Evolutionary conservation across 352 stramenopile species (phyloP).

Genomic region (Globisporangium cederbergense): DNA sequence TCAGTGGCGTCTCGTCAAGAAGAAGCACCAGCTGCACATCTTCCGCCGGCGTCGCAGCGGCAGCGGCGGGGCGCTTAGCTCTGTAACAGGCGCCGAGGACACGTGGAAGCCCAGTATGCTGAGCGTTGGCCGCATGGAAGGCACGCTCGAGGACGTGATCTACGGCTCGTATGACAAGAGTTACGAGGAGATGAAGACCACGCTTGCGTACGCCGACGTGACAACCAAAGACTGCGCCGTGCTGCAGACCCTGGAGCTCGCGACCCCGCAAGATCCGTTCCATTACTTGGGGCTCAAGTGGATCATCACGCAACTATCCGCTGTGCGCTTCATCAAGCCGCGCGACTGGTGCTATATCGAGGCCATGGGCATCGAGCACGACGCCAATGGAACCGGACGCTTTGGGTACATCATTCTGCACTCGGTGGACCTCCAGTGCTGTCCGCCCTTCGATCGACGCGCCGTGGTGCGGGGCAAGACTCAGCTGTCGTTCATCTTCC

Average conservation of each 20-base stretch:
- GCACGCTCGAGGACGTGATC: slow-evolving; percentile 34
- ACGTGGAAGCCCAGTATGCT: slow-evolving; percentile 12
- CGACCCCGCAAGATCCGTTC: slow-evolving; percentile 34
- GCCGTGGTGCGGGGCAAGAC: slow-evolving; percentile 27
- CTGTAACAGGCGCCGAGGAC: slow-evolving; percentile 12
- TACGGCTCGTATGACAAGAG: slow-evolving; percentile 44
- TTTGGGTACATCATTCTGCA: slow-evolving; percentile 45
- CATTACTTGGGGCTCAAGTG: slow-evolving; percentile 56
- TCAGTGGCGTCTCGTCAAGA: slow-evolving; percentile 48
- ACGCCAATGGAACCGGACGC: slow-evolving; percentile 18
- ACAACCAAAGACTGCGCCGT: slow-evolving; percentile 34
- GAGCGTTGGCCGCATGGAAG: slow-evolving; percentile 37
- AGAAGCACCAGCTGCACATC: slow-evolving; percentile 36
- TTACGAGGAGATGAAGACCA: slow-evolving; percentile 39
- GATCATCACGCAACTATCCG: slow-evolving; percentile 35
- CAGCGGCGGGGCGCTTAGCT: slow-evolving; percentile 15
- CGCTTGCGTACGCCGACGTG: slow-evolving; percentile 29
- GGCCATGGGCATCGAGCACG: slow-evolving; percentile 38
- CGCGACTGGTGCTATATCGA: slow-evolving; percentile 37
- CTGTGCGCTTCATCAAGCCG: slow-evolving; percentile 18
- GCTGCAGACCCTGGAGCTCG: slow-evolving; percentile 37
- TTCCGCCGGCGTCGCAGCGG: slow-evolving; percentile 20
- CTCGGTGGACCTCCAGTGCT: slow-evolving; percentile 37
- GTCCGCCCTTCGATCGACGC: slow-evolving; percentile 29
- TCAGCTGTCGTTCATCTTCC: slow-evolving; percentile 32